phyloP scores from a whole-genome alignment of 2,329 filamentous ascomycete species.

The Knufia fluminis region DNA sequence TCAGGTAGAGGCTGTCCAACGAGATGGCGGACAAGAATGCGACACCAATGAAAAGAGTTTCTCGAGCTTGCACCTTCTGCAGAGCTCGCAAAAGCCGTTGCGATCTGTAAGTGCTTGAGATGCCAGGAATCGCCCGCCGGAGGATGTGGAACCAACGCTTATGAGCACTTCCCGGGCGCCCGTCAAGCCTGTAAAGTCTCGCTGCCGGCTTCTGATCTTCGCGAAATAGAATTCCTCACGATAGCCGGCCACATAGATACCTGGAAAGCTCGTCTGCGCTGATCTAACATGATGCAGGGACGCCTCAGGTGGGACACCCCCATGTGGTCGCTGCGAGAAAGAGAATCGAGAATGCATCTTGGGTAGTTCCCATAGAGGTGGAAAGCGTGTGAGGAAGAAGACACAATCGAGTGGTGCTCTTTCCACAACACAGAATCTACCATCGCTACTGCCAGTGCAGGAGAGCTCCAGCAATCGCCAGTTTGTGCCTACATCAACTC shows the following conservation, averaged over 20 bases:
- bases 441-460: slow-evolving; percentile 2
- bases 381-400: slow-evolving; percentile 49
- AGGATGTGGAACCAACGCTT: slow-evolving; percentile 18
- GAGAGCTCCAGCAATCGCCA: neutral
- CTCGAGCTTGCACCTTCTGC: slow-evolving; percentile 41
- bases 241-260: slow-evolving; percentile 6
- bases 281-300: slow-evolving; percentile 29
- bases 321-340: slow-evolving; percentile 49
- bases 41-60: slow-evolving; percentile 35
- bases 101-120: slow-evolving; percentile 37
- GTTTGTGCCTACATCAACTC: slow-evolving; percentile 9
- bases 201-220: slow-evolving; percentile 4
- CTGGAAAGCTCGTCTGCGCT: neutral
- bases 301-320: slow-evolving; percentile 39
- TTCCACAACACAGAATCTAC: neutral
- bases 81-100: slow-evolving; percentile 43
- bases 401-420: slow-evolving; percentile 19
- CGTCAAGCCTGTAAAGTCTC: neutral
- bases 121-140: neutral
- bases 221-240: neutral
- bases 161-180: slow-evolving; percentile 1
- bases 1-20: neutral
- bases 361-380: slow-evolving; percentile 51
- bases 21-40: slow-evolving; percentile 18
- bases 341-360: slow-evolving; percentile 51